phyloP scores from a whole-genome alignment of 371 early-diverging fungal genomes.

The Apophysomyces trapeziformis region DNA sequence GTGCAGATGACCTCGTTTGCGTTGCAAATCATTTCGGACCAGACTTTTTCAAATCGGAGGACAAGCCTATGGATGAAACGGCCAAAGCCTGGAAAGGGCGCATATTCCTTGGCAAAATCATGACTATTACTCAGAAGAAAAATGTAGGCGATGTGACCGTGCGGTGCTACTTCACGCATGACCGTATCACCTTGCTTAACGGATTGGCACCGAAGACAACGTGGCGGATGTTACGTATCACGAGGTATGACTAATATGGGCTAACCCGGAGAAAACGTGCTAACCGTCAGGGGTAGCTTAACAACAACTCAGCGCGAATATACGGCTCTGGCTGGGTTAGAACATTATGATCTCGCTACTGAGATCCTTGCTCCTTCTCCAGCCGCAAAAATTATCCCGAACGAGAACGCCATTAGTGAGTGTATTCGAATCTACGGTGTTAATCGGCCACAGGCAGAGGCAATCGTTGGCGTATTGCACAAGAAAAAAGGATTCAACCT shows the following conservation, averaged over 20 bases:
- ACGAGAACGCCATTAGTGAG: conserved; percentile 42
- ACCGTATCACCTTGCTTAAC: conserved; percentile 47
- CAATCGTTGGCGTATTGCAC: conserved; percentile 75
- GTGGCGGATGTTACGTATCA: conserved; percentile 40
- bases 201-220: conserved; percentile 47
- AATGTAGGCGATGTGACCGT: conserved; percentile 52
- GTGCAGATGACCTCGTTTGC: conserved; percentile 54
- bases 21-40: conserved; percentile 53
- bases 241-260: conserved; percentile 22
- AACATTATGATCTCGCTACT: conserved; percentile 61
- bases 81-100: conserved; percentile 30
- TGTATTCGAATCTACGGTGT: conserved; percentile 71
- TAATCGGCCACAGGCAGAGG: conserved; percentile 90
- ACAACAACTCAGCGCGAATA: conserved; percentile 89
- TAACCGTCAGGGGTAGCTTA: conserved; percentile 42
- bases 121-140: conserved; percentile 43
- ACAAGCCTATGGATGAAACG: conserved; percentile 13
- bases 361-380: conserved; percentile 70
- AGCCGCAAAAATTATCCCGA: conserved; percentile 23
- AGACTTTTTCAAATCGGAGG: conserved; percentile 35
- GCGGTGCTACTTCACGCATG: conserved; percentile 50
- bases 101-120: conserved; percentile 68
- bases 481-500: conserved; percentile 80
- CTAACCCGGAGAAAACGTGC: neutral
- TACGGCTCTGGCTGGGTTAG: conserved; percentile 70